These are phyloP conservation scores for Chlamydomonas urium DNA, from an alignment of 139 green algal genomes.

Conservation along the genomic window DNA sequence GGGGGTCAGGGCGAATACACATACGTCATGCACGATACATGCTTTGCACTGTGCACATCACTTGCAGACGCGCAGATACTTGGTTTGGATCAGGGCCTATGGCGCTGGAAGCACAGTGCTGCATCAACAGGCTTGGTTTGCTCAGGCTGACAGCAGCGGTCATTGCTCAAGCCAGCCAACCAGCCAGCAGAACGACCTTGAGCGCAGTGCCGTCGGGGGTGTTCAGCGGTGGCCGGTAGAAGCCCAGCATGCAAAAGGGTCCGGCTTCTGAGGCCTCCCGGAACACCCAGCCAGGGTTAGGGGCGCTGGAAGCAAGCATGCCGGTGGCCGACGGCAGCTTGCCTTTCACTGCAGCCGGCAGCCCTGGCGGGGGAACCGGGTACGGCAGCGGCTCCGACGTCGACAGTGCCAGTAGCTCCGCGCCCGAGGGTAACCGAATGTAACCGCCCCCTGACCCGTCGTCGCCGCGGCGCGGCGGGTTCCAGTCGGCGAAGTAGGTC, in stretches of 20 bases:
- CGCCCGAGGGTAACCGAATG: not conserved
- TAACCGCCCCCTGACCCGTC: too few relatives aligned
- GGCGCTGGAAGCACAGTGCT: too few relatives aligned
- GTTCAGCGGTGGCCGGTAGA: slow-evolving; percentile 54
- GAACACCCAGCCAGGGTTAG: slow-evolving; percentile 1
- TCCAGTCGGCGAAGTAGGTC: slow-evolving; percentile 72
- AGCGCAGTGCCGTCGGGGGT: not conserved
- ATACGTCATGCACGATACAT: too few relatives aligned
- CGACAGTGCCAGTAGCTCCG: not conserved
- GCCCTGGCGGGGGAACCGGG: slow-evolving; percentile 17
- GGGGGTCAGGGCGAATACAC: not conserved
- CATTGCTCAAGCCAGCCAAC: too few relatives aligned
- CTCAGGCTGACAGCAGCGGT: too few relatives aligned
- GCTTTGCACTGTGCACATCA: too few relatives aligned
- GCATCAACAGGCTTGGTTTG: too few relatives aligned
- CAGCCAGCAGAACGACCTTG: slow-evolving; percentile 3
- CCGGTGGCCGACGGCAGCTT: too few relatives aligned
- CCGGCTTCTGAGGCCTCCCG: slow-evolving; percentile 22
- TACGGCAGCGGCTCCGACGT: not conserved
- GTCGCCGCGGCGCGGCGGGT: too few relatives aligned
- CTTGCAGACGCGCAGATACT: too few relatives aligned
- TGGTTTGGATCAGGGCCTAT: too few relatives aligned
- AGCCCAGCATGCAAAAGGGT: slow-evolving; percentile 48
- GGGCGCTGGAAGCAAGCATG: too few relatives aligned
- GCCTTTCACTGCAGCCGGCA: not conserved